Percentiles rank a stretch among this genome's conserved stretches.
Evolutionary conservation across 495 filamentous ascomycete genomes (phyloP).

Genomic region (Lasiosphaeris hirsuta): DNA sequence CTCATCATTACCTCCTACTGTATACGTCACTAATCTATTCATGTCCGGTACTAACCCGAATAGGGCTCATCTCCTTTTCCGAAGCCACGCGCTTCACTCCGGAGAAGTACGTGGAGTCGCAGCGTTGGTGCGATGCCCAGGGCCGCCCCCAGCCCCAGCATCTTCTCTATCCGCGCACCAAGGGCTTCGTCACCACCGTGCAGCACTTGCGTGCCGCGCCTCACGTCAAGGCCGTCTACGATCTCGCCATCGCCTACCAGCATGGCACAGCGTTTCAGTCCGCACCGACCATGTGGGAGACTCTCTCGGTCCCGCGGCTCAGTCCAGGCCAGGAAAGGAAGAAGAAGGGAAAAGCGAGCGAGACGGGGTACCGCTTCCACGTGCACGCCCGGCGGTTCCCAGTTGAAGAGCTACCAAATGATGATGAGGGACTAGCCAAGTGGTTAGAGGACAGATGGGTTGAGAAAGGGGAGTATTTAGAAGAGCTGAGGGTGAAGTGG

Average conservation of each 20-base stretch:
- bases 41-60: neutral
- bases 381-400: conserved; percentile 48
- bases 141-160: conserved; percentile 47
- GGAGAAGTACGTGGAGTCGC: conserved; percentile 48
- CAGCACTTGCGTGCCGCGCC: conserved; percentile 48
- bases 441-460: conserved; percentile 56
- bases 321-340: conserved; percentile 17
- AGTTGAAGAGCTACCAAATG: conserved; percentile 44
- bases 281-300: conserved; percentile 52
- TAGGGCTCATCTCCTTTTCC: conserved; percentile 58
- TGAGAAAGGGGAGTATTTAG: conserved; percentile 52
- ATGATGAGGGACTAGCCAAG: conserved; percentile 41
- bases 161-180: conserved; percentile 54
- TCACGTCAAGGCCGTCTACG: conserved; percentile 57
- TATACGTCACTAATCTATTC: too few species aligned
- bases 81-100: conserved; percentile 56
- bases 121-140: conserved; percentile 45
- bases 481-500: conserved; percentile 33
- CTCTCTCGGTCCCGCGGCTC: conserved; percentile 38
- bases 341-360: neutral
- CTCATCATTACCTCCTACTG: neutral
- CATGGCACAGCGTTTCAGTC: conserved; percentile 42
- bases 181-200: conserved; percentile 54
- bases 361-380: conserved; percentile 45
- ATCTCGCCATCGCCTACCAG: conserved; percentile 55